These are phyloP conservation scores for Metarhizium rileyi DNA, from an alignment of 2,329 filamentous ascomycete genomes.

Conservation along the genomic window DNA sequence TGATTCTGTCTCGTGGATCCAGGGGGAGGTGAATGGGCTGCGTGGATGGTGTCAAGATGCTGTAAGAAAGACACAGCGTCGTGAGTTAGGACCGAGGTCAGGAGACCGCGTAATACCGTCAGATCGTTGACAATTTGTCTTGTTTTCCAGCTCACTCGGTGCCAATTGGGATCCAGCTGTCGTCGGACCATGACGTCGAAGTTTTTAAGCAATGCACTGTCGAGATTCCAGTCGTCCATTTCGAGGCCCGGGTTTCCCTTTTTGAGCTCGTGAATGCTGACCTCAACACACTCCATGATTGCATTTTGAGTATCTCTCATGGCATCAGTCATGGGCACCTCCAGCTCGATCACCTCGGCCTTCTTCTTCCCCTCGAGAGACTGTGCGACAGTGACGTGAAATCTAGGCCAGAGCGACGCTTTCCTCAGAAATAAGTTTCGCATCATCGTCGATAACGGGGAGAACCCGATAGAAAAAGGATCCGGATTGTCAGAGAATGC, in stretches of 20 bases:
- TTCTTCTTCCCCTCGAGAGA: constrained; percentile 87
- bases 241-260: constrained; percentile 84
- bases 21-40: constrained; percentile 78
- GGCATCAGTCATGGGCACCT: constrained; percentile 88
- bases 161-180: constrained; percentile 94
- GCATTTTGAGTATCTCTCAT: constrained; percentile 94
- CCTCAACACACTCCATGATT: constrained; percentile 90
- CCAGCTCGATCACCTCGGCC: constrained; percentile 93
- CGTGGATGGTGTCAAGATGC: constrained; percentile 88
- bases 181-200: constrained; percentile 84
- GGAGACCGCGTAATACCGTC: constrained; percentile 69
- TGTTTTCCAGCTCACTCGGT: constrained; percentile 89
- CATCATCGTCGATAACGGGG: constrained; percentile 82
- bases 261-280: constrained; percentile 86
- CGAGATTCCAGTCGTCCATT: constrained; percentile 94
- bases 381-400: constrained; percentile 82
- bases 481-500: constrained; percentile 93
- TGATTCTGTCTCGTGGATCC: constrained; percentile 82
- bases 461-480: constrained; percentile 79
- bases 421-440: constrained; percentile 81
- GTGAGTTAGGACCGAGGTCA: constrained; percentile 73
- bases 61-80: constrained; percentile 88
- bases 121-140: constrained; percentile 89
- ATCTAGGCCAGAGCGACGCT: constrained; percentile 83
- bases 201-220: constrained; percentile 83